Evolutionary conservation across 176 grass and related monocot species (phyloP), one percentile per base, ranked within the genome.

Genomic region (Triticum aestivum): DNA sequence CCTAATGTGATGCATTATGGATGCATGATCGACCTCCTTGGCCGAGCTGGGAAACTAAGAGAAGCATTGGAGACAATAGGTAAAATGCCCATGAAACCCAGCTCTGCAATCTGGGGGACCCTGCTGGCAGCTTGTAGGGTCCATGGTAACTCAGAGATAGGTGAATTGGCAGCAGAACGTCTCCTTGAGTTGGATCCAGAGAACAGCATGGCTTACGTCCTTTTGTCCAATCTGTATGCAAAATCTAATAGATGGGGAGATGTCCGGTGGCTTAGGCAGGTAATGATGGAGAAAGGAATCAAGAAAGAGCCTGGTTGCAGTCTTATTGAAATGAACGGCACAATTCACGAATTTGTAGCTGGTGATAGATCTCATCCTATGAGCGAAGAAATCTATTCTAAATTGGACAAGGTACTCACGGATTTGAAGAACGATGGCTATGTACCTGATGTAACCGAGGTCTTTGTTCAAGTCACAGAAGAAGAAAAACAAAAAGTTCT

Each of bases 241-340:
- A 96, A 92, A 69, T 92, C 79, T 84, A 85, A 91, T 34, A 96
- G 85, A 88, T 96, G 75, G 84, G 89, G 88, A 70, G 87, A 98
- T 82, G 91, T 92, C 10, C 69, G 30, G 11, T 73, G 32, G 51
- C 67, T 92, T 86, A 92, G 90, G 84, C 82, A 94, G 10, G 23
- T 42, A 65, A 77, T 98, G 82, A 87, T 88, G 86, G 84, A 86
- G 86, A 92, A 91, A 85, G 94, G 90, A 84, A 80, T 96, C 58
- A 88, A 92, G 81, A 96, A 98, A 91, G 92, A 92, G 59, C 91
- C 90, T 76, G 93, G 91, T 80, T 94, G 92, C 72, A 94, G 97
- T 79, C 74, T 92, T 78, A 94, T 96, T 11, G 94, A 98, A 88
- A 90, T 98, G 70, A 85, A 96, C 0, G 91, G 94, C 24, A 30